phyloP scores from a whole-genome alignment of 2,329 filamentous ascomycete genomes.

The Podosphaera aphanis region DNA sequence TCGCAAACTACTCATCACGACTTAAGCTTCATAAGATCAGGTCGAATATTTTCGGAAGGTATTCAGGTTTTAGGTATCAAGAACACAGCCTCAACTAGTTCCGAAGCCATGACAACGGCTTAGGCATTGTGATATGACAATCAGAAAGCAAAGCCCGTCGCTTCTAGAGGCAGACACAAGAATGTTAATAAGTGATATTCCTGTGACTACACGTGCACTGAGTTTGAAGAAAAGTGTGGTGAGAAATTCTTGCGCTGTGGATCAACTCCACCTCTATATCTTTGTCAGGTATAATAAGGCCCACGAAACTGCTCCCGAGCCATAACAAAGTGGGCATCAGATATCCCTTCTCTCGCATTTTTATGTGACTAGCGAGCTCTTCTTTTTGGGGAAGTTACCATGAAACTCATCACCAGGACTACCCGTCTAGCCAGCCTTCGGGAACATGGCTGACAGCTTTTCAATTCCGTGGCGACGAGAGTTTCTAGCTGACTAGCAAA shows the following conservation, averaged over 20 bases:
- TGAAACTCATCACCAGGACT: neutral
- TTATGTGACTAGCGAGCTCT: neutral
- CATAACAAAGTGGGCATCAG: neutral
- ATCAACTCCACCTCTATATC: neutral
- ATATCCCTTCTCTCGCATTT: neutral
- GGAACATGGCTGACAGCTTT: neutral
- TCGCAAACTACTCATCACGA: no score
- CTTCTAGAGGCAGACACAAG: no score
- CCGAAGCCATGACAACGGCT: no score
- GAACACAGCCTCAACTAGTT: no score
- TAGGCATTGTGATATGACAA: no score
- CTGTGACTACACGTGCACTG: neutral
- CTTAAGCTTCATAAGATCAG: no score
- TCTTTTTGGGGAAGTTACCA: neutral
- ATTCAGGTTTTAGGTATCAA: no score
- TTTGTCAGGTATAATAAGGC: neutral
- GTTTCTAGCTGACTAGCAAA: neutral
- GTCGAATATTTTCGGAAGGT: no score
- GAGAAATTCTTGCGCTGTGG: neutral
- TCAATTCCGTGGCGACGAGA: neutral
- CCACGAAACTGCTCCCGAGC: neutral
- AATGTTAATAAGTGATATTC: no score
- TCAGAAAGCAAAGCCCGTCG: no score
- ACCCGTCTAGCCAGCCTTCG: neutral
- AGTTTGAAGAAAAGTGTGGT: neutral